phyloP scores from a whole-genome alignment of 352 stramenopile species.

The Globisporangium canariense region DNA sequence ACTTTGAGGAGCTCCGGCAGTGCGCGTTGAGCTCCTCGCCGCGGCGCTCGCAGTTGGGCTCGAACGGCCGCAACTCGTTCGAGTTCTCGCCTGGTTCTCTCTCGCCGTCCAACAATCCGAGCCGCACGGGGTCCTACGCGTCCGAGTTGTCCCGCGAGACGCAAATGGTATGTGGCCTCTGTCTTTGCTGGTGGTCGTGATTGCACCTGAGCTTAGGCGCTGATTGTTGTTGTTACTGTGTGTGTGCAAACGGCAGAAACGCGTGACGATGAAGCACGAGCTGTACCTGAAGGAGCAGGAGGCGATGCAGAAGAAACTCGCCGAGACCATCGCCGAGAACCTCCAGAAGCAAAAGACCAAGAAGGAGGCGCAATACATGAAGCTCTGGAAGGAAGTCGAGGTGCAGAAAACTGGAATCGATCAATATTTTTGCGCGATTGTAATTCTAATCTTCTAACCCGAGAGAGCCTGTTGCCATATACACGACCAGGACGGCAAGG shows the following conservation, averaged over 20 bases:
- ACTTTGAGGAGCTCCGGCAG: constrained; percentile 70
- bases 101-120: constrained; percentile 22
- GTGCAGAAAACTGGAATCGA: constrained; percentile 12
- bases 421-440: too few species aligned
- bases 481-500: constrained; percentile 33
- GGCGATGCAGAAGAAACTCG: constrained; percentile 51
- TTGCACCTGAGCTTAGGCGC: too few species aligned
- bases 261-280: constrained; percentile 71
- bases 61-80: constrained; percentile 24
- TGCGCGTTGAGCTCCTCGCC: constrained; percentile 38
- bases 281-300: constrained; percentile 71
- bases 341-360: constrained; percentile 58
- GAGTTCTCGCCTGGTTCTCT: constrained; percentile 17
- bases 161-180: constrained; percentile 27
- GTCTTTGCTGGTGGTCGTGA: background rate
- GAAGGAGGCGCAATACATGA: constrained; percentile 66
- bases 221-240: background rate
- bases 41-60: constrained; percentile 24
- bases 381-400: constrained; percentile 71
- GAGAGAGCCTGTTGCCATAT: too few species aligned
- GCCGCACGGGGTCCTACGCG: constrained; percentile 20
- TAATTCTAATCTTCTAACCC: too few species aligned
- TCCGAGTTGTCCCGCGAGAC: constrained; percentile 59
- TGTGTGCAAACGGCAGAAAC: constrained; percentile 34
- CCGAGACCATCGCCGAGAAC: constrained; percentile 61